Conservation (phyloP, 306 rosid species). For the Vigna trinervia region DNA sequence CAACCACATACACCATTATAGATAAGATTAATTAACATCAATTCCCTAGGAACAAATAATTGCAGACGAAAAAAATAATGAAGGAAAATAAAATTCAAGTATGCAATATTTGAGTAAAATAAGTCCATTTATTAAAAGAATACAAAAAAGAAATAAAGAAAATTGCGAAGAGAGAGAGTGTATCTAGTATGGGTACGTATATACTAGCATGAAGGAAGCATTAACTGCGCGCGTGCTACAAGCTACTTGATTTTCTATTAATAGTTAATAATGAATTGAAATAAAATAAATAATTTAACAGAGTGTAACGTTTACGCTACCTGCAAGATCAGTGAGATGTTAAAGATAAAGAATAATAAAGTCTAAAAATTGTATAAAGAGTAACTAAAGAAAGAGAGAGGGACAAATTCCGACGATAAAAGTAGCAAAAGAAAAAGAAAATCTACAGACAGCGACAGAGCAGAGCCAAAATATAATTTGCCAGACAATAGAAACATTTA, state of each 20-base stretch:
- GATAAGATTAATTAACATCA: too few species aligned
- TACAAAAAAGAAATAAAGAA: too few species aligned
- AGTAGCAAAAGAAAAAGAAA: constrained; percentile 13
- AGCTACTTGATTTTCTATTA: neutral
- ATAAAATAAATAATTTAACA: neutral
- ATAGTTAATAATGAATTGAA: neutral
- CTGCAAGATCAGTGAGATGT: neutral
- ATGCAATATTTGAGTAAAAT: too few species aligned
- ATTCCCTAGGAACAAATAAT: too few species aligned
- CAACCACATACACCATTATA: too few species aligned
- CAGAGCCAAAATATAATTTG: constrained; percentile 8
- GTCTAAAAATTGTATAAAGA: neutral
- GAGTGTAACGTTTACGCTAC: constrained; percentile 15
- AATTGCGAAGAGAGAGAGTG: too few species aligned
- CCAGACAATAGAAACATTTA: neutral
- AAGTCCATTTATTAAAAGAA: too few species aligned
- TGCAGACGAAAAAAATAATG: too few species aligned
- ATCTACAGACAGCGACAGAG: constrained; percentile 37
- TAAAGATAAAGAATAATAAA: neutral
- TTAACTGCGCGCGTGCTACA: neutral
- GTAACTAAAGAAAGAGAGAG: constrained; percentile 1
- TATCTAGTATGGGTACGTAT: too few species aligned
- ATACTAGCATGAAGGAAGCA: neutral
- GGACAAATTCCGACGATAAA: neutral
- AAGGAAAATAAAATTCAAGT: too few species aligned